phyloP scores from a whole-genome alignment of 768 basidiomycete genomes.

The Russula virescens region DNA sequence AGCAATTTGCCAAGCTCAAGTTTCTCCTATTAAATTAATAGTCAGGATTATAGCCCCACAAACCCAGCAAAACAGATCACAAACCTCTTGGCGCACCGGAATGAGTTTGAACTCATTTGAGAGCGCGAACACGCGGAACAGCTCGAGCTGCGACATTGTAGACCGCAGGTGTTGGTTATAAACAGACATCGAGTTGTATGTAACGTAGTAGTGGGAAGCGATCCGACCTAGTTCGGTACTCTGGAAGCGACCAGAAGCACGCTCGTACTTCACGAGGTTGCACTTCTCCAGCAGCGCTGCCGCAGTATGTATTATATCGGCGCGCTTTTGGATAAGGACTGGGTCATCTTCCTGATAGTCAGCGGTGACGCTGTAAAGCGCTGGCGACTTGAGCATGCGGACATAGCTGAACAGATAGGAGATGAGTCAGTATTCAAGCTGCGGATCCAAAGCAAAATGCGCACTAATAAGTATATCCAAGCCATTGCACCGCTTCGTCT shows the following conservation, averaged over 20 bases:
- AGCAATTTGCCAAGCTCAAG: slow-evolving; percentile 84
- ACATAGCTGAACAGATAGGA: slow-evolving; percentile 58
- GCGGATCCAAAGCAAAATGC: slow-evolving; percentile 8
- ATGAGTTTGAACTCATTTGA: slow-evolving; percentile 94
- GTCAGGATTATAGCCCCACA: neutral
- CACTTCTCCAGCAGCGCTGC: slow-evolving; percentile 93
- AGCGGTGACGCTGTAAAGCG: slow-evolving; percentile 78
- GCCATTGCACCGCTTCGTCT: slow-evolving; percentile 96
- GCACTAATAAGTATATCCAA: slow-evolving; percentile 85
- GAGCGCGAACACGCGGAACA: slow-evolving; percentile 93
- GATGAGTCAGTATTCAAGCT: slow-evolving; percentile 22
- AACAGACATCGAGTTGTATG: slow-evolving; percentile 91
- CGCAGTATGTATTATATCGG: slow-evolving; percentile 89
- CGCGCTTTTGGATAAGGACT: slow-evolving; percentile 84
- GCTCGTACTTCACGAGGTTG: slow-evolving; percentile 90
- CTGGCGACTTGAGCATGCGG: slow-evolving; percentile 88
- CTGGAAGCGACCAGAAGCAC: slow-evolving; percentile 81
- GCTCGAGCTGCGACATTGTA: slow-evolving; percentile 81
- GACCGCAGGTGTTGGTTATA: slow-evolving; percentile 92
- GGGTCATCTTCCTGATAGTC: slow-evolving; percentile 89
- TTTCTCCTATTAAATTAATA: slow-evolving; percentile 52
- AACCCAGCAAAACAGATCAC: slow-evolving; percentile 16
- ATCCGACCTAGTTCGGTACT: slow-evolving; percentile 92
- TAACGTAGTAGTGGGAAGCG: slow-evolving; percentile 93
- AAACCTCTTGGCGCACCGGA: slow-evolving; percentile 69